Percentiles rank a stretch among this genome's conserved stretches.
phyloP scores from a whole-genome alignment of 306 rosid genomes.

The Luffa acutangula region DNA sequence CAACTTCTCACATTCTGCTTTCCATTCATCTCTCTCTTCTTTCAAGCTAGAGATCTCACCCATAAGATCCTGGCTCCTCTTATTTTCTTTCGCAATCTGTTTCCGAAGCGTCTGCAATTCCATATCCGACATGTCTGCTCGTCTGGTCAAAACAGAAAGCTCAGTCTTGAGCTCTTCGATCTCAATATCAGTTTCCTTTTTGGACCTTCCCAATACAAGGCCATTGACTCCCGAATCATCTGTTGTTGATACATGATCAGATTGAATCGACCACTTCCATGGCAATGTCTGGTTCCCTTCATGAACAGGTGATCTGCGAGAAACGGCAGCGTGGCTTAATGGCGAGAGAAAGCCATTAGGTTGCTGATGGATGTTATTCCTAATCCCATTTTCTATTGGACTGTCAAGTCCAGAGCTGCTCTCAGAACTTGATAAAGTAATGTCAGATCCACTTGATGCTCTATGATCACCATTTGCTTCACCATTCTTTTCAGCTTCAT shows the following conservation, averaged over 20 bases:
- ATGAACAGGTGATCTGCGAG: conserved; percentile 26
- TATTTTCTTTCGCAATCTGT: conserved; percentile 75
- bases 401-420: conserved; percentile 81
- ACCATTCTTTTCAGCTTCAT: conserved; percentile 27
- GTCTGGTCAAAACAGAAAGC: conserved; percentile 56
- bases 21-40: conserved; percentile 59
- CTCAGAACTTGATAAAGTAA: conserved; percentile 81
- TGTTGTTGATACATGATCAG: conserved; percentile 36
- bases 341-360: conserved; percentile 19
- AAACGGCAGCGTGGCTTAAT: conserved; percentile 14
- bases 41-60: conserved; percentile 60
- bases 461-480: conserved; percentile 40
- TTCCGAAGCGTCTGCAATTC: conserved; percentile 88
- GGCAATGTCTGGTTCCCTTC: conserved; percentile 38
- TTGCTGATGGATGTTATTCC: conserved; percentile 27
- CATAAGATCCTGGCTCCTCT: conserved; percentile 68
- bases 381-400: conserved; percentile 45
- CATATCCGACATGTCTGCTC: conserved; percentile 70
- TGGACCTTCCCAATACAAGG: conserved; percentile 28
- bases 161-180: conserved; percentile 65
- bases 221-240: conserved; percentile 32
- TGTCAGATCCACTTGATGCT: conserved; percentile 82
- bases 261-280: conserved; percentile 57
- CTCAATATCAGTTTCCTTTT: conserved; percentile 31
- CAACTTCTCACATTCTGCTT: conserved; percentile 56